Evolutionary conservation across 2,329 filamentous ascomycete genomes (phyloP).

Genomic region (Ophiostoma novo-ulmi): DNA sequence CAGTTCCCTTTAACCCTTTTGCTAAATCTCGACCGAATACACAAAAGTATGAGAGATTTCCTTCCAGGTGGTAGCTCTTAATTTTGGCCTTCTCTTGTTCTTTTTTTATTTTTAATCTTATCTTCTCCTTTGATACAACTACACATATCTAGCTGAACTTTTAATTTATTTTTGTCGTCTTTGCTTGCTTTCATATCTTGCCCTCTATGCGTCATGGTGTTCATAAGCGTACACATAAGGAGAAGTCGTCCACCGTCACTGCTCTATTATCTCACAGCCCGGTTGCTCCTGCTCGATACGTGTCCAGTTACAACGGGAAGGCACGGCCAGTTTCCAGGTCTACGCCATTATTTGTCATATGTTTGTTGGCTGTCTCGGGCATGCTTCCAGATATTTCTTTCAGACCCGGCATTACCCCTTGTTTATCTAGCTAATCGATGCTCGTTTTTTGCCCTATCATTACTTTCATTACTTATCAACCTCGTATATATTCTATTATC

Average conservation of each 20-base stretch:
- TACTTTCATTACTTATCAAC: neutral
- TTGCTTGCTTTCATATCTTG: neutral
- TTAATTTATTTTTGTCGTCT: neutral
- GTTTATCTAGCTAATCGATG: neutral
- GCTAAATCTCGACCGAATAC: constrained; percentile 36
- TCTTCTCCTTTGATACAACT: neutral
- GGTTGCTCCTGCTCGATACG: neutral
- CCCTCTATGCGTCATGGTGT: neutral
- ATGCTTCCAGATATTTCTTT: neutral
- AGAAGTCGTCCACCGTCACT: neutral
- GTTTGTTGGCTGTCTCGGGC: neutral
- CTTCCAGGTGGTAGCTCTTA: constrained; percentile 30
- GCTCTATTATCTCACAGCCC: neutral
- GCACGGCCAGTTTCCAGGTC: neutral
- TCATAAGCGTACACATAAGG: neutral
- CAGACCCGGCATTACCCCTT: neutral
- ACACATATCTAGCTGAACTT: neutral
- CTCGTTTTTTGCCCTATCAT: neutral
- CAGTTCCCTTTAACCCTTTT: constrained; percentile 37
- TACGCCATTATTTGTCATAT: neutral
- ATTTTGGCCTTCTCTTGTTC: neutral
- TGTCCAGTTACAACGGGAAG: neutral
- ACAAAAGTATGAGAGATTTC: constrained; percentile 41
- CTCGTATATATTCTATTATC: neutral
- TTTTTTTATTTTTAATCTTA: neutral